Conservation (phyloP, 805 yeast species). For the Kodamaea fukazawae region DNA sequence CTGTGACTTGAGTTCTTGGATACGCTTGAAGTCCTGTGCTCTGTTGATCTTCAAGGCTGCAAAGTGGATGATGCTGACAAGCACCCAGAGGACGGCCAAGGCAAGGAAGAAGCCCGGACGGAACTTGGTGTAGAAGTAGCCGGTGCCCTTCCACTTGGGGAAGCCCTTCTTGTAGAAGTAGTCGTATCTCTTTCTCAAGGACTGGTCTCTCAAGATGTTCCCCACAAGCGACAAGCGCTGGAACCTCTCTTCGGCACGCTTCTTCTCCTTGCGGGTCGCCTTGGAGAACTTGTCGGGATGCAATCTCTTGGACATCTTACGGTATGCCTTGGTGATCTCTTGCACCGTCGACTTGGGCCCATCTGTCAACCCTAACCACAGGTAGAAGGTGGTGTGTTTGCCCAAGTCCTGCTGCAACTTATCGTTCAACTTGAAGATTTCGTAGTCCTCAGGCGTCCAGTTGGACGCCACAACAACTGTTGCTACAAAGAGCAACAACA, state of each 20-base stretch:
- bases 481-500: constrained; percentile 8
- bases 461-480: constrained; percentile 30
- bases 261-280: constrained; percentile 29
- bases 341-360: constrained; percentile 48
- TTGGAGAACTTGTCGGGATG: constrained; percentile 78
- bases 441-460: constrained; percentile 72
- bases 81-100: constrained; percentile 45
- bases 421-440: constrained; percentile 71
- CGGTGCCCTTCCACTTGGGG: constrained; percentile 75
- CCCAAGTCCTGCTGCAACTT: constrained; percentile 65
- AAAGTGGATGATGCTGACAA: constrained; percentile 59
- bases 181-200: constrained; percentile 71
- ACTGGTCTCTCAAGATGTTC: constrained; percentile 58
- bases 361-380: constrained; percentile 54
- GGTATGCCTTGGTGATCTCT: constrained; percentile 63
- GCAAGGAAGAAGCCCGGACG: constrained; percentile 63
- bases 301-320: constrained; percentile 62
- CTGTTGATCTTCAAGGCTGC: constrained; percentile 52
- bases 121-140: constrained; percentile 62
- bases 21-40: constrained; percentile 54
- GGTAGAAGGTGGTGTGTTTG: constrained; percentile 58
- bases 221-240: constrained; percentile 77
- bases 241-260: constrained; percentile 63
- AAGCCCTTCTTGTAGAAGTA: constrained; percentile 80
- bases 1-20: constrained; percentile 49